phyloP scores from a whole-genome alignment of 495 filamentous ascomycete species.

The Penicillium lividum region DNA sequence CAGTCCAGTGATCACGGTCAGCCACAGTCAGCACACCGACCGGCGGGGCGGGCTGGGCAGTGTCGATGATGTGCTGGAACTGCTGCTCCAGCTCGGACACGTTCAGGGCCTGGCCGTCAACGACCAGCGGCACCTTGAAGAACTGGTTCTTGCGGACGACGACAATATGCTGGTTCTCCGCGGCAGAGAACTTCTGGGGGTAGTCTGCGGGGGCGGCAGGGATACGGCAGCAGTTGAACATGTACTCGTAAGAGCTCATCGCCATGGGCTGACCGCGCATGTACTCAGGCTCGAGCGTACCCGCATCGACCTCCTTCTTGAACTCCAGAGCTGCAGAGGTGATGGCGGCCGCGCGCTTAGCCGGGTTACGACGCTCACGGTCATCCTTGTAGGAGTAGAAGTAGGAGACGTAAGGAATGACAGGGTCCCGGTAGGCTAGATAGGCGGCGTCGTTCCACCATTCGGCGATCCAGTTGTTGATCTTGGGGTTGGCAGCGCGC shows the following conservation, averaged over 20 bases:
- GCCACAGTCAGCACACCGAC: constrained; percentile 87
- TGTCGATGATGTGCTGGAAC: constrained; percentile 82
- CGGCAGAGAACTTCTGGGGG: constrained; percentile 74
- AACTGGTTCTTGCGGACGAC: constrained; percentile 95
- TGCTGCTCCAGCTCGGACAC: constrained; percentile 84
- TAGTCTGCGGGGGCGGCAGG: constrained; percentile 81
- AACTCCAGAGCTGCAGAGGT: constrained; percentile 84
- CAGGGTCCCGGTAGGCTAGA: constrained; percentile 88
- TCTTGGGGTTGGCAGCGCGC: constrained; percentile 76
- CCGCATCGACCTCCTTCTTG: constrained; percentile 85
- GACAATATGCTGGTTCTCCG: constrained; percentile 80
- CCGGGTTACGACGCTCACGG: constrained; percentile 79
- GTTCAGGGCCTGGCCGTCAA: constrained; percentile 80
- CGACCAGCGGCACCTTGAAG: constrained; percentile 79
- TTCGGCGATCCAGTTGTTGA: constrained; percentile 92
- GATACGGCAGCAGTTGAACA: constrained; percentile 95
- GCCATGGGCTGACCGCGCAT: constrained; percentile 94
- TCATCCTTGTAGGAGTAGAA: constrained; percentile 99
- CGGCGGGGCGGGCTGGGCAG: constrained; percentile 65
- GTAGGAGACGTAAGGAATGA: constrained; percentile 98
- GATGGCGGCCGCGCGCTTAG: constrained; percentile 89
- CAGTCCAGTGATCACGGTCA: constrained; percentile 91
- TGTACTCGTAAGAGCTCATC: constrained; percentile 97
- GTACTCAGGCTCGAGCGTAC: constrained; percentile 92
- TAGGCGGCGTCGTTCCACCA: constrained; percentile 99